Evolutionary conservation across 192 early-diverging fungal species (phyloP).

Genomic region (Umbelopsis sp.): DNA sequence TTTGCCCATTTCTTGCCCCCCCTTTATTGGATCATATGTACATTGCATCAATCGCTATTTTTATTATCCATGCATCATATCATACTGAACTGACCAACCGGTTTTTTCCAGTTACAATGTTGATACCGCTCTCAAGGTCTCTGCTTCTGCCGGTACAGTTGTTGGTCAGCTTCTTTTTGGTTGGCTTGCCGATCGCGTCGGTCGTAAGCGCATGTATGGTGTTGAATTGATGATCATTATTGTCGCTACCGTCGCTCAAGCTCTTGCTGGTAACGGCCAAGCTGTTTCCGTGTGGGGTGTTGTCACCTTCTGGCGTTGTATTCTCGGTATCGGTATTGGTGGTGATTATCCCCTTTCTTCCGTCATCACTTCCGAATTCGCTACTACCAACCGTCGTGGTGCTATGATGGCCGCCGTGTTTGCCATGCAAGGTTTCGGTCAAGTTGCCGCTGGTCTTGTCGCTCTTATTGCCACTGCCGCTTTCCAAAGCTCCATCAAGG

Average conservation of each 20-base stretch:
- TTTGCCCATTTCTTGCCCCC: no score
- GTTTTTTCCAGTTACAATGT: constrained; percentile 45
- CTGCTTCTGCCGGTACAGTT: constrained; percentile 87
- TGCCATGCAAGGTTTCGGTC: constrained; percentile 94
- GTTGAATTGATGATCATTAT: constrained; percentile 93
- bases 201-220: constrained; percentile 90
- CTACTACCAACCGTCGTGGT: constrained; percentile 81
- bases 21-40: no score
- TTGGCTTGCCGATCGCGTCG: constrained; percentile 83
- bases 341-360: constrained; percentile 96
- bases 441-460: constrained; percentile 78
- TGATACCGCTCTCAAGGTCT: constrained; percentile 87
- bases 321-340: constrained; percentile 93
- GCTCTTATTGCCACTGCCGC: constrained; percentile 71
- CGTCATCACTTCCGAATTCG: constrained; percentile 93
- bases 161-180: constrained; percentile 89
- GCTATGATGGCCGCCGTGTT: constrained; percentile 91
- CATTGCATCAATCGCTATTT: no score
- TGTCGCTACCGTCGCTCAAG: constrained; percentile 79
- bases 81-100: background rate
- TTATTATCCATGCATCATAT: no score
- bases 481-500: constrained; percentile 70
- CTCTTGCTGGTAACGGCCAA: constrained; percentile 75
- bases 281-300: constrained; percentile 63
- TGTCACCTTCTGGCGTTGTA: constrained; percentile 86